A percentile compares a stretch with the other conserved stretches of the same genome.
Conservation (phyloP, 805 yeast species). For the Nakazawaea anatomiae region DNA sequence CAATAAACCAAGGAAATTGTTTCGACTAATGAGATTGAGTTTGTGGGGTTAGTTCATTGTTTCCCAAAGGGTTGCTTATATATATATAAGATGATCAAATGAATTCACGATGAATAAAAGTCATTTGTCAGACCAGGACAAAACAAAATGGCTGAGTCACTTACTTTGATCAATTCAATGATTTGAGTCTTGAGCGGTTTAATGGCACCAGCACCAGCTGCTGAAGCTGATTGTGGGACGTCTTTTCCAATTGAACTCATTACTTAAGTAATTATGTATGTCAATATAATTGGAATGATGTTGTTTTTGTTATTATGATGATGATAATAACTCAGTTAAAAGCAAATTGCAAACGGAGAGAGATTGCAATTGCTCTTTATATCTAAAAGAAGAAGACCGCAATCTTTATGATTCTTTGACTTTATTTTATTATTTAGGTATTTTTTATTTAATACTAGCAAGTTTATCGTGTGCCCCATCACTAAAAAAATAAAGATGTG, state of each 20-base stretch:
- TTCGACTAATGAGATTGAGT: slow-evolving; percentile 28
- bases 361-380: too few relatives aligned
- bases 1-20: slow-evolving; percentile 76
- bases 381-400: too few relatives aligned
- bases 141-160: not conserved
- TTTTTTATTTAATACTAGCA: not conserved
- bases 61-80: not conserved
- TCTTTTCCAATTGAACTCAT: not conserved
- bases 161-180: slow-evolving; percentile 3
- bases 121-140: not conserved
- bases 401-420: too few relatives aligned
- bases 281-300: not conserved
- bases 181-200: not conserved
- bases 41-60: not conserved
- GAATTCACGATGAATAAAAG: too few relatives aligned
- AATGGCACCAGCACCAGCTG: not conserved
- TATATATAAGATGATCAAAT: too few relatives aligned
- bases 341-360: too few relatives aligned
- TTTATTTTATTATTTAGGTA: not conserved
- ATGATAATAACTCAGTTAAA: too few relatives aligned
- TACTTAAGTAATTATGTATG: not conserved
- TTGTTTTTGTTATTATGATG: too few relatives aligned
- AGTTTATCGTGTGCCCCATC: not conserved
- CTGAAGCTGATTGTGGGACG: not conserved
- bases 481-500: not conserved